Conservation (phyloP, 306 rosid species). For the Castanea mollissima region DNA sequence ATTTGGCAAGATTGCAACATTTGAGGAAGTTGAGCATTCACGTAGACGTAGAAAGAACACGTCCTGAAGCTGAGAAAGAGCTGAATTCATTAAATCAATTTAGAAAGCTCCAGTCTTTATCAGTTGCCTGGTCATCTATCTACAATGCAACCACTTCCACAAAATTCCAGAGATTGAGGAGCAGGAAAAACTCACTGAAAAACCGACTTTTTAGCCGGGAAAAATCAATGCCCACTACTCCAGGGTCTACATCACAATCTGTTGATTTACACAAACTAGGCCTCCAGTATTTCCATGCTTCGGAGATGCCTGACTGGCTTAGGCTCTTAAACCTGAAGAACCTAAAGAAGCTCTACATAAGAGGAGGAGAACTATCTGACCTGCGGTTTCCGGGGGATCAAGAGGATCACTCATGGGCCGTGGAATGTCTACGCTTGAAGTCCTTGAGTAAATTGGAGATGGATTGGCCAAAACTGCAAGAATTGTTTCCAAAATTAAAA, state of each 20-base stretch:
- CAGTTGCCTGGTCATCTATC: conserved; percentile 13
- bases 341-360: conserved; percentile 16
- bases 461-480: background rate
- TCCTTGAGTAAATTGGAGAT: background rate
- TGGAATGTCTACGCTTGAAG: background rate
- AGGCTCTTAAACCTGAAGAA: background rate
- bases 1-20: background rate
- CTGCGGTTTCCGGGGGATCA: background rate
- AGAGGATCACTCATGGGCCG: background rate
- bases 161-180: background rate
- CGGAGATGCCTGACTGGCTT: background rate
- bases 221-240: too few relatives aligned
- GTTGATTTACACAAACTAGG: conserved; percentile 5
- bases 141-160: background rate
- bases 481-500: background rate
- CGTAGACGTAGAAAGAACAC: background rate
- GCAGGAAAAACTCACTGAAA: background rate
- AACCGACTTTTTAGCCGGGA: background rate
- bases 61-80: background rate
- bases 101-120: background rate
- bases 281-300: background rate
- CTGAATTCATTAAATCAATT: background rate
- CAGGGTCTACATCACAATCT: background rate
- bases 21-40: conserved; percentile 18
- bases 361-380: conserved; percentile 8